phyloP scores from a whole-genome alignment of 345 rosid genomes.

The Eutrema heterophyllum region DNA sequence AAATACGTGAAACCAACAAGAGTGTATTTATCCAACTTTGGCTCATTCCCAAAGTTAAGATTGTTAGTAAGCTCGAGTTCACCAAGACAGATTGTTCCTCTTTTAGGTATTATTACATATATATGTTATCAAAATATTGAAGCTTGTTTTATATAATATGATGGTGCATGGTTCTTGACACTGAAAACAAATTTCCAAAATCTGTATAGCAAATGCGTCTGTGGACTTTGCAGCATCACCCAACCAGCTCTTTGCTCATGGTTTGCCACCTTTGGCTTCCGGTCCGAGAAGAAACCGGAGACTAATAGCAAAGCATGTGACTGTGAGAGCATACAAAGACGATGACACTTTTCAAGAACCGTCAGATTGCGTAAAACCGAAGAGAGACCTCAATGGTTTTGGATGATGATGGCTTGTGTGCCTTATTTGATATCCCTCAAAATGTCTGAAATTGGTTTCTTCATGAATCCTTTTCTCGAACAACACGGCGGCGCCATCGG shows the following conservation, averaged over 20 bases:
- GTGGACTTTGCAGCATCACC: constrained; percentile 2
- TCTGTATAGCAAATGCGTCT: constrained; percentile 8
- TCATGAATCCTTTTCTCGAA: no score
- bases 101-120: constrained; percentile 3
- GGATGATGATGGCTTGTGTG: no score
- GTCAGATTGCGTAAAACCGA: no score
- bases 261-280: constrained; percentile 20
- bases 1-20: not conserved
- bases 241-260: constrained; percentile 13
- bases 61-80: not conserved
- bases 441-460: no score
- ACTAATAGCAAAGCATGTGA: no score
- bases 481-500: no score
- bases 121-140: not conserved
- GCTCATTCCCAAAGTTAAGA: not conserved
- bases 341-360: no score
- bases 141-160: no score
- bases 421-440: no score
- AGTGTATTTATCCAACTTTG: not conserved
- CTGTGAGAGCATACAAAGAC: no score
- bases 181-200: not conserved
- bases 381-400: no score
- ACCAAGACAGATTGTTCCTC: not conserved
- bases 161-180: not conserved
- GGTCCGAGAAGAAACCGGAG: not conserved